Evolutionary conservation across 2,329 filamentous ascomycete genomes (phyloP).

Genomic region (Trichoderma aggressivum): DNA sequence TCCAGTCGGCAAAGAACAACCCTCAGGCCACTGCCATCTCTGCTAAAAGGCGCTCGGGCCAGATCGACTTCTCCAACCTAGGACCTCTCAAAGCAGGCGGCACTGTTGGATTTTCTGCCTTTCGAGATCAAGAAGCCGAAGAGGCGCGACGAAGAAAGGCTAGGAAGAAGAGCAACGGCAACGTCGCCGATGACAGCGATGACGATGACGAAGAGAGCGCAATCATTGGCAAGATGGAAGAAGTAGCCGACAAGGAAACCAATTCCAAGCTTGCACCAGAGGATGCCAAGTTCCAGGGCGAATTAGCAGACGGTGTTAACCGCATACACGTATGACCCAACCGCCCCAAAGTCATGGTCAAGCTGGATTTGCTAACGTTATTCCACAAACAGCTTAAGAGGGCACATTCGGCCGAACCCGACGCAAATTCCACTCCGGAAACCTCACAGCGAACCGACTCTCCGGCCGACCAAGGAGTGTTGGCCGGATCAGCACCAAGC

Average conservation of each 20-base stretch:
- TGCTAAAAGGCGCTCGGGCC: slow-evolving; percentile 75
- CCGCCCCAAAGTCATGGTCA: background rate
- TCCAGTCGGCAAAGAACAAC: slow-evolving; percentile 63
- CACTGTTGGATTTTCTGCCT: slow-evolving; percentile 84
- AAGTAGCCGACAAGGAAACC: slow-evolving; percentile 59
- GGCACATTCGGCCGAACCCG: slow-evolving; percentile 70
- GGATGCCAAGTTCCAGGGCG: slow-evolving; percentile 67
- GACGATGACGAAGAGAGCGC: slow-evolving; percentile 67
- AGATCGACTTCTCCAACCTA: slow-evolving; percentile 80
- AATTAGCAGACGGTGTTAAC: slow-evolving; percentile 75
- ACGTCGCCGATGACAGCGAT: slow-evolving; percentile 70
- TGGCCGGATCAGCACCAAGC: slow-evolving; percentile 24
- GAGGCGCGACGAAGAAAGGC: slow-evolving; percentile 53
- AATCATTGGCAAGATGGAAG: slow-evolving; percentile 62
- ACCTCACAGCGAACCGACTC: slow-evolving; percentile 38
- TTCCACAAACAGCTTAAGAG: slow-evolving; percentile 63
- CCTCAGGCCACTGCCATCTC: slow-evolving; percentile 58
- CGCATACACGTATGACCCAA: slow-evolving; percentile 67
- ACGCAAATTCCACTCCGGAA: slow-evolving; percentile 41
- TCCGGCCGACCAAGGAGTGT: slow-evolving; percentile 28
- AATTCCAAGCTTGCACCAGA: slow-evolving; percentile 62
- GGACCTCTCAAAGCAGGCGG: slow-evolving; percentile 82
- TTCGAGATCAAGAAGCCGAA: slow-evolving; percentile 67
- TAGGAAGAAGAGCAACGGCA: slow-evolving; percentile 62
- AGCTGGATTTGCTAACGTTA: slow-evolving; percentile 14